Evolutionary conservation across 2,329 filamentous ascomycete genomes (phyloP).

Genomic region (Penicillium vulpinum): DNA sequence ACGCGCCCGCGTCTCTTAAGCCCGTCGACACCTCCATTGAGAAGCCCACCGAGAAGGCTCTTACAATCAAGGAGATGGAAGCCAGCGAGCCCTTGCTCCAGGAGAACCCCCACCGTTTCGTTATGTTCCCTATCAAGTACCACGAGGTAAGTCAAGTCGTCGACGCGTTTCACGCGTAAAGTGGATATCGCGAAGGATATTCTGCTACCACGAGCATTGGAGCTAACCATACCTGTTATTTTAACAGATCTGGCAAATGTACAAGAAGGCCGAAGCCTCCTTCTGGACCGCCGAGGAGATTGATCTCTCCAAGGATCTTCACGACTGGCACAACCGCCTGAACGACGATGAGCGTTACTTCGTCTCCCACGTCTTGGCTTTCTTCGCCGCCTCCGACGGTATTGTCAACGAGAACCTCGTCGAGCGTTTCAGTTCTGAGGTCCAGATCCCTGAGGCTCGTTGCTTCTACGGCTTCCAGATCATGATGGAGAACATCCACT

Average conservation of each 20-base stretch:
- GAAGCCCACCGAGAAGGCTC: slow-evolving; percentile 53
- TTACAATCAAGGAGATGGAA: slow-evolving; percentile 65
- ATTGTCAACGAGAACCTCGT: slow-evolving; percentile 99
- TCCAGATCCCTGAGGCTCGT: slow-evolving; percentile 94
- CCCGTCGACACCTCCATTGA: slow-evolving; percentile 56
- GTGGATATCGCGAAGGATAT: slow-evolving; percentile 44
- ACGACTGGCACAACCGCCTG: slow-evolving; percentile 98
- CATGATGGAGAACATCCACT: slow-evolving; percentile 99
- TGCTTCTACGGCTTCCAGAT: slow-evolving; percentile 99
- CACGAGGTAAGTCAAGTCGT: slow-evolving; percentile 78
- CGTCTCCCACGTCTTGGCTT: slow-evolving; percentile 95
- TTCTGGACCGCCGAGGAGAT: slow-evolving; percentile 99
- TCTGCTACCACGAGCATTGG: background rate
- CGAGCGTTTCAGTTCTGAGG: slow-evolving; percentile 94
- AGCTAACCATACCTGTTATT: slow-evolving; percentile 12
- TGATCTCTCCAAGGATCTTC: slow-evolving; percentile 95
- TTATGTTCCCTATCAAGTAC: slow-evolving; percentile 98
- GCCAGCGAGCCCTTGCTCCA: slow-evolving; percentile 85
- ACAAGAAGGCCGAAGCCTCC: slow-evolving; percentile 99
- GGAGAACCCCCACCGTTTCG: slow-evolving; percentile 94
- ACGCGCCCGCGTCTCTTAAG: slow-evolving; percentile 57
- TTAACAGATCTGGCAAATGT: slow-evolving; percentile 97
- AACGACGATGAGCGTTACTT: slow-evolving; percentile 98
- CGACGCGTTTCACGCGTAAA: slow-evolving; percentile 66
- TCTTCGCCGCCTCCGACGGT: slow-evolving; percentile 97